Evolutionary conservation across 2,329 filamentous ascomycete species (phyloP).

Genomic region (Pestalotiopsis sp.): DNA sequence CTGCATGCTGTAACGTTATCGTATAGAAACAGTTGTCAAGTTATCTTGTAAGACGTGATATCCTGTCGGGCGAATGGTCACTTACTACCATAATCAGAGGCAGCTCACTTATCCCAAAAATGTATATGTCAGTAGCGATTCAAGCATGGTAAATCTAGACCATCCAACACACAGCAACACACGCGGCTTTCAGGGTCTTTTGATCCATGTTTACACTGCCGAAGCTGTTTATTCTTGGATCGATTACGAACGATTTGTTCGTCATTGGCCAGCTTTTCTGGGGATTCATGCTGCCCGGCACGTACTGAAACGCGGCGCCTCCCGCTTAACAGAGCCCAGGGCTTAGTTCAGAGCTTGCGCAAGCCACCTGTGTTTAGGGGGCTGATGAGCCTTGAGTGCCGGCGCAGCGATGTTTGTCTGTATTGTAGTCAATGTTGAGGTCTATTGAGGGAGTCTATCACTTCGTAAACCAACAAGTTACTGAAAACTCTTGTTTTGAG

Average conservation of each 20-base stretch:
- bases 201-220: not conserved
- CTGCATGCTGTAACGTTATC: too few species aligned
- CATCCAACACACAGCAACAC: not conserved
- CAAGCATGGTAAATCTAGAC: not conserved
- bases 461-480: too few species aligned
- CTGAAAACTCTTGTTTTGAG: too few species aligned
- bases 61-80: too few species aligned
- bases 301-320: not conserved
- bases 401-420: not conserved
- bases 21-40: too few species aligned
- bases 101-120: not conserved
- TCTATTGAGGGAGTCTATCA: too few species aligned
- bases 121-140: not conserved
- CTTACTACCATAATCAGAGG: not conserved
- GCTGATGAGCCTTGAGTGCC: not conserved
- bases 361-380: not conserved
- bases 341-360: not conserved
- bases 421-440: too few species aligned
- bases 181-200: not conserved
- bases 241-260: not conserved
- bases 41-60: too few species aligned
- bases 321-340: not conserved
- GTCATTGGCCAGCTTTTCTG: not conserved
- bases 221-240: not conserved
- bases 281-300: not conserved